These are phyloP conservation scores for Trametes punicea DNA, from an alignment of 768 basidiomycete species.

Conservation along the genomic window DNA sequence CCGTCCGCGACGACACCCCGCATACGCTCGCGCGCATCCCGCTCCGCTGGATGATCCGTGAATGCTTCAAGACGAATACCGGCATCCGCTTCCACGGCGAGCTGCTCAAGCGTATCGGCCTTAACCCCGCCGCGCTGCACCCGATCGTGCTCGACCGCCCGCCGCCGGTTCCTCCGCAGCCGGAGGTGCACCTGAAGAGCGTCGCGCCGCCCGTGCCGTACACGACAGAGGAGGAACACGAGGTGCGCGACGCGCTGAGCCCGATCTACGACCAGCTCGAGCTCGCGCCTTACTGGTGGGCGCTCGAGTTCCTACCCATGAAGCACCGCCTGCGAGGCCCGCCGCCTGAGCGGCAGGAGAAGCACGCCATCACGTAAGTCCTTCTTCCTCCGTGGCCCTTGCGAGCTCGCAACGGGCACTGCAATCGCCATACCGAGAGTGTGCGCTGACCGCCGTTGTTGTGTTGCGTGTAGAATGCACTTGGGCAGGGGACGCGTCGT, in stretches of 20 bases:
- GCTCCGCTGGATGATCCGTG: conserved; percentile 54
- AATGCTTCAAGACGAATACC: conserved; percentile 49
- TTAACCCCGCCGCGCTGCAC: conserved; percentile 28
- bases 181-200: conserved; percentile 12
- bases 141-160: conserved; percentile 27
- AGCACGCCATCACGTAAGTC: conserved; percentile 13
- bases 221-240: conserved; percentile 55
- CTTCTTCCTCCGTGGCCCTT: background rate
- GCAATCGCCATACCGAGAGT: background rate
- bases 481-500: conserved; percentile 24
- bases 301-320: conserved; percentile 48
- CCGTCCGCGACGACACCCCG: conserved; percentile 51
- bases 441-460: conserved; percentile 1
- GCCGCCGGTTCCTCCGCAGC: conserved; percentile 17
- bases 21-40: conserved; percentile 68
- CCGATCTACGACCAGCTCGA: conserved; percentile 56
- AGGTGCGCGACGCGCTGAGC: conserved; percentile 53
- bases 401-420: background rate
- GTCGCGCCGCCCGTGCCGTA: conserved; percentile 14
- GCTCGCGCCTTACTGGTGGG: conserved; percentile 56
- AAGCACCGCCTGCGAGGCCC: conserved; percentile 25
- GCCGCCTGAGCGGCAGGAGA: conserved; percentile 18
- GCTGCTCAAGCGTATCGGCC: conserved; percentile 31
- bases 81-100: conserved; percentile 37
- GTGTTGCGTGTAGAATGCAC: conserved; percentile 16